Percentiles rank a stretch among this genome's conserved stretches.
Evolutionary conservation across 2,329 filamentous ascomycete genomes (phyloP).

Genomic region (Aspergillus neoniger): DNA sequence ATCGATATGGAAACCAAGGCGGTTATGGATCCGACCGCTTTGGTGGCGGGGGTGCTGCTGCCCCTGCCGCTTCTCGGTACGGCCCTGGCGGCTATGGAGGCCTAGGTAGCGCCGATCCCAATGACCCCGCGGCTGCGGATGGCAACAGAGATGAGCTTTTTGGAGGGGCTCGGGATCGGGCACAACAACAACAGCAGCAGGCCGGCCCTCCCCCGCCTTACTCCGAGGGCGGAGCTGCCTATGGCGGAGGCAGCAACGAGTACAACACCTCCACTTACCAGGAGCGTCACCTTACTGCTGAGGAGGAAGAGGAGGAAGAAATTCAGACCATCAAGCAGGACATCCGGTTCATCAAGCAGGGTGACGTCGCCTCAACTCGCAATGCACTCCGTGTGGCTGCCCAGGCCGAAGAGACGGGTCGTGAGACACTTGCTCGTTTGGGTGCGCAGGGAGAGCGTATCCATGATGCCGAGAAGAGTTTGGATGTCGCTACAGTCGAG

Average conservation of each 20-base stretch:
- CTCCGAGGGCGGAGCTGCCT: conserved; percentile 27
- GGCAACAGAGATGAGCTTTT: conserved; percentile 61
- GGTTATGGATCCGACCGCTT: conserved; percentile 58
- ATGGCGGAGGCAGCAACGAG: conserved; percentile 39
- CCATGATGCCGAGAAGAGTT: conserved; percentile 78
- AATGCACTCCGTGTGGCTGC: conserved; percentile 69
- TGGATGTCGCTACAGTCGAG: conserved; percentile 77
- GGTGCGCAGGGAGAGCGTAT: conserved; percentile 78
- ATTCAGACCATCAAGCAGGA: conserved; percentile 72
- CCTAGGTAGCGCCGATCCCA: conserved; percentile 52
- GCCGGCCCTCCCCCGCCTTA: conserved; percentile 33
- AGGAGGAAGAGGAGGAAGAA: conserved; percentile 74
- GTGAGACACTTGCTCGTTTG: conserved; percentile 70
- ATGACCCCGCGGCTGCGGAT: conserved; percentile 54
- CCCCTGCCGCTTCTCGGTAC: conserved; percentile 47
- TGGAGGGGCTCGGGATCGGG: conserved; percentile 56
- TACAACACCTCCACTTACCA: conserved; percentile 55
- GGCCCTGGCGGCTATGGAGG: conserved; percentile 57
- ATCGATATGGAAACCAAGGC: conserved; percentile 55
- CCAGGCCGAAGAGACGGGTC: conserved; percentile 70
- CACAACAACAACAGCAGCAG: conserved; percentile 45
- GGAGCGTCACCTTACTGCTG: conserved; percentile 76
- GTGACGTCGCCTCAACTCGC: conserved; percentile 70
- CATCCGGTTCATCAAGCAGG: conserved; percentile 73
- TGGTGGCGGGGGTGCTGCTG: conserved; percentile 48